Evolutionary conservation across 1,284 basidiomycete species (phyloP).

Genomic region (Takashimella koratensis): DNA sequence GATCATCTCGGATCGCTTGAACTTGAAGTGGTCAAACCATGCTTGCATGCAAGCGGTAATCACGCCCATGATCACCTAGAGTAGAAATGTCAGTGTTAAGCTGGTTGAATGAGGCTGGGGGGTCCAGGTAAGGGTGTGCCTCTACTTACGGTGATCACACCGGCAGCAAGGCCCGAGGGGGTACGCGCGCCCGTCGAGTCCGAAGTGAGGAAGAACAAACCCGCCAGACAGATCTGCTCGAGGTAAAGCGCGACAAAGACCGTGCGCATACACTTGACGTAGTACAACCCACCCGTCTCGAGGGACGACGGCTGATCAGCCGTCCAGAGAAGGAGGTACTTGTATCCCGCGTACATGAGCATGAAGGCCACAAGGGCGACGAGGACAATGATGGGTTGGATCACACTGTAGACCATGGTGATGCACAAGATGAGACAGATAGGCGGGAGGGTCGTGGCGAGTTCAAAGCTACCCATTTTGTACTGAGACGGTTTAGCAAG

Average conservation of each 20-base stretch:
- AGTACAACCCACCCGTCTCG: constrained; percentile 49
- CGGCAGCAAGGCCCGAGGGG: constrained; percentile 42
- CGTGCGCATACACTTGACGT: constrained; percentile 47
- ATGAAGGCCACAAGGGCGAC: constrained; percentile 39
- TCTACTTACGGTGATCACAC: constrained; percentile 43
- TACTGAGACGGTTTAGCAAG: constrained; percentile 25
- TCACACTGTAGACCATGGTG: constrained; percentile 48
- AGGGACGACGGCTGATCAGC: constrained; percentile 44
- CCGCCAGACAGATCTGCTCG: constrained; percentile 44
- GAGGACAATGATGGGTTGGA: constrained; percentile 47
- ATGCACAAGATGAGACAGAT: constrained; percentile 42
- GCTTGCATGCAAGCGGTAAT: constrained; percentile 38
- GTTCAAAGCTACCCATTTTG: constrained; percentile 37
- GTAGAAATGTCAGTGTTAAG: not conserved
- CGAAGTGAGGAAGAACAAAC: constrained; percentile 46
- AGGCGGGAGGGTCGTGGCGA: constrained; percentile 42
- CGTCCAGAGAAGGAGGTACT: constrained; percentile 48
- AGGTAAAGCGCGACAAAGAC: constrained; percentile 48
- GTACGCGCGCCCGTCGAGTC: constrained; percentile 31
- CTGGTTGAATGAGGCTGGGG: not conserved
- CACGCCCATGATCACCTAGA: constrained; percentile 33
- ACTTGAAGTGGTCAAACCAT: constrained; percentile 44
- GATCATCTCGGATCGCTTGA: constrained; percentile 32
- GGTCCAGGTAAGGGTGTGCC: too few relatives aligned
- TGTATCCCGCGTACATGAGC: constrained; percentile 47